phyloP scores from a whole-genome alignment of 805 yeast genomes.

The Cephaloascus albidus region DNA sequence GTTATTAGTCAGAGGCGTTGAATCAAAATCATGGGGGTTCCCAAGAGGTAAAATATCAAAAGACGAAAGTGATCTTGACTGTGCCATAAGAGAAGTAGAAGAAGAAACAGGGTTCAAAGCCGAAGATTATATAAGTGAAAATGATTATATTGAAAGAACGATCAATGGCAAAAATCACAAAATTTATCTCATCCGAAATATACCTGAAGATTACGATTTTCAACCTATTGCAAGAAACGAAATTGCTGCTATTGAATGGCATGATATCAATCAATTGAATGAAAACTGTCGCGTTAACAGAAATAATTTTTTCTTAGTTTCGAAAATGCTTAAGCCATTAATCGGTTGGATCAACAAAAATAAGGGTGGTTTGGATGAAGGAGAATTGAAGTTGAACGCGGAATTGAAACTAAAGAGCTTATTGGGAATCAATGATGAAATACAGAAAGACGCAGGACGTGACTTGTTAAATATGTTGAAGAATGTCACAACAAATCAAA shows the following conservation, averaged over 20 bases:
- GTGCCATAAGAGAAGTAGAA: slow-evolving; percentile 85
- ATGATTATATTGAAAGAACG: slow-evolving; percentile 73
- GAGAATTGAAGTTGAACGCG: slow-evolving; percentile 51
- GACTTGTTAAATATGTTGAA: slow-evolving; percentile 57
- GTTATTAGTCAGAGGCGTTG: slow-evolving; percentile 77
- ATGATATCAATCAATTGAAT: slow-evolving; percentile 38
- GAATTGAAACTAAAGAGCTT: slow-evolving; percentile 56
- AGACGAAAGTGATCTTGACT: slow-evolving; percentile 78
- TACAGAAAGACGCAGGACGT: slow-evolving; percentile 60
- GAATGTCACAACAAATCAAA: neutral
- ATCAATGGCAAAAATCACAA: slow-evolving; percentile 78
- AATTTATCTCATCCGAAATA: slow-evolving; percentile 66
- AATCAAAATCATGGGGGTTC: slow-evolving; percentile 79
- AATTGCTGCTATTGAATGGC: slow-evolving; percentile 78
- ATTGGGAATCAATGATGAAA: slow-evolving; percentile 42
- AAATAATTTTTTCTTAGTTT: slow-evolving; percentile 31
- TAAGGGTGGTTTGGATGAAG: slow-evolving; percentile 41
- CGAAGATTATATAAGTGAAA: slow-evolving; percentile 52
- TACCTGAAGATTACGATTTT: slow-evolving; percentile 70
- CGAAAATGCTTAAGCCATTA: slow-evolving; percentile 41
- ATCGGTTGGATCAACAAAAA: slow-evolving; percentile 45
- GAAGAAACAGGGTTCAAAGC: slow-evolving; percentile 95
- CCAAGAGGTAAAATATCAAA: slow-evolving; percentile 96
- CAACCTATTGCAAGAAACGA: slow-evolving; percentile 82
- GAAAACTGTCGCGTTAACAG: slow-evolving; percentile 19